phyloP scores from a whole-genome alignment of 441 rosid species.

The Eruca vesicaria region DNA sequence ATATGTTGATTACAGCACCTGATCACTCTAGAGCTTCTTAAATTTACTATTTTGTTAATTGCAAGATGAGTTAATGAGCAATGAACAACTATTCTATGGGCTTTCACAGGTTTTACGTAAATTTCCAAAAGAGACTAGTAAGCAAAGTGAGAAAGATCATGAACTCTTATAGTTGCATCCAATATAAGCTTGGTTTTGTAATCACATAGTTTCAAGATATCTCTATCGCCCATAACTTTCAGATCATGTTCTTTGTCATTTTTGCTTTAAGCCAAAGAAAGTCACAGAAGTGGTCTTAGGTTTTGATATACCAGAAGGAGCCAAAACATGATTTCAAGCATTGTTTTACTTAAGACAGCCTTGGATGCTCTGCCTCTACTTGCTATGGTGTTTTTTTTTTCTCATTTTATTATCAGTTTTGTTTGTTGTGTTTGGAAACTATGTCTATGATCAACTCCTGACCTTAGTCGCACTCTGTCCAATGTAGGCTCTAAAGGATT shows the following conservation, averaged over 20 bases:
- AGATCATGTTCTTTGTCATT: conserved; percentile 97
- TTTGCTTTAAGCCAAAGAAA: conserved; percentile 95
- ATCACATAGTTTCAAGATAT: conserved; percentile 25
- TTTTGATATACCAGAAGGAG: conserved; percentile 75
- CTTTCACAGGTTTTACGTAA: conserved; percentile 94
- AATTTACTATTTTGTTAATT: conserved; percentile 28
- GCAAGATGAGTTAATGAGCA: conserved; percentile 96
- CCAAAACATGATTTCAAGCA: conserved; percentile 86
- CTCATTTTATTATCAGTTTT: conserved; percentile 7
- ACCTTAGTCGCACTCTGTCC: conserved; percentile 5
- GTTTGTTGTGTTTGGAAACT: neutral
- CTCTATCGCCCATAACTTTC: conserved; percentile 30
- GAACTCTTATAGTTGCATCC: conserved; percentile 14
- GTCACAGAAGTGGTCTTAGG: conserved; percentile 66
- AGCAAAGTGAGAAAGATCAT: conserved; percentile 28
- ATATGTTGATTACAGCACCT: neutral
- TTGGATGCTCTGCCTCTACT: conserved; percentile 94
- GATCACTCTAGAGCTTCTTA: conserved; percentile 10
- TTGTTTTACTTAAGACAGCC: conserved; percentile 94
- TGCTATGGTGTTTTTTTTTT: too few relatives aligned
- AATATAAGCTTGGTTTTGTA: neutral
- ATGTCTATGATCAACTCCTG: conserved; percentile 7
- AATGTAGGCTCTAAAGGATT: conserved; percentile 80
- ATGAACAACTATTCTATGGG: conserved; percentile 95
- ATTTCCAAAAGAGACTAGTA: conserved; percentile 97